Evolutionary conservation across 2,329 filamentous ascomycete species (phyloP).

Genomic region (Bimuria novae-zelandiae): DNA sequence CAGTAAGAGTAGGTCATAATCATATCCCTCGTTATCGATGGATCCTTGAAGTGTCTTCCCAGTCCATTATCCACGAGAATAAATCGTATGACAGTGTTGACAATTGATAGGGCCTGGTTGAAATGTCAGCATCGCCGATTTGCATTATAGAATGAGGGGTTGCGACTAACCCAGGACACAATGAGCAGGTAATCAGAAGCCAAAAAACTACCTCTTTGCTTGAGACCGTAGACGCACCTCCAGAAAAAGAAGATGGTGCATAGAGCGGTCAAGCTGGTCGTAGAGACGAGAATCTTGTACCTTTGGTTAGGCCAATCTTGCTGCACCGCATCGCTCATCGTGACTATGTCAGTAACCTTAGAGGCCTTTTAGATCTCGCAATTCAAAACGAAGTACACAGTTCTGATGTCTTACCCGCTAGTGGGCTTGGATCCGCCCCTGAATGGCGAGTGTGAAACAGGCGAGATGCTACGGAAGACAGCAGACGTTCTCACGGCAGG

Average conservation of each 20-base stretch:
- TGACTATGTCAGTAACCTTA: not conserved
- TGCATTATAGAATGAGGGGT: not conserved
- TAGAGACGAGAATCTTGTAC: conserved; percentile 25
- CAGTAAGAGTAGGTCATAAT: conserved; percentile 26
- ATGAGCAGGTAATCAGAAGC: conserved; percentile 33
- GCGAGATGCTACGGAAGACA: not conserved
- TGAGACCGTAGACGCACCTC: conserved; percentile 29
- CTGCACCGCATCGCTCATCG: conserved; percentile 7
- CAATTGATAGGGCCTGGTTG: conserved; percentile 23
- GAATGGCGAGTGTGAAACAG: not conserved
- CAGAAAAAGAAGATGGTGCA: conserved; percentile 29
- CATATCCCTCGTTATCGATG: conserved; percentile 19
- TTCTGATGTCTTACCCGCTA: no score
- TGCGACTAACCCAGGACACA: conserved; percentile 27
- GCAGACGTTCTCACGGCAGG: not conserved
- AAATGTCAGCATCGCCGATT: conserved; percentile 12
- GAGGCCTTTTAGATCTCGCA: no score
- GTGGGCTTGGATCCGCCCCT: not conserved
- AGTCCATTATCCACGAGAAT: conserved; percentile 25
- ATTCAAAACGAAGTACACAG: not conserved
- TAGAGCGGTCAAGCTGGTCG: conserved; percentile 24
- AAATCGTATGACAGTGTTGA: conserved; percentile 17
- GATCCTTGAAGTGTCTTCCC: conserved; percentile 31
- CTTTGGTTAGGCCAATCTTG: conserved; percentile 32
- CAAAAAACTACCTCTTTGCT: conserved; percentile 26